A percentile compares a stretch with the other conserved stretches of the same genome.
Conservation (phyloP, 2,329 filamentous ascomycete genomes). For the Fusarium equiseti region DNA sequence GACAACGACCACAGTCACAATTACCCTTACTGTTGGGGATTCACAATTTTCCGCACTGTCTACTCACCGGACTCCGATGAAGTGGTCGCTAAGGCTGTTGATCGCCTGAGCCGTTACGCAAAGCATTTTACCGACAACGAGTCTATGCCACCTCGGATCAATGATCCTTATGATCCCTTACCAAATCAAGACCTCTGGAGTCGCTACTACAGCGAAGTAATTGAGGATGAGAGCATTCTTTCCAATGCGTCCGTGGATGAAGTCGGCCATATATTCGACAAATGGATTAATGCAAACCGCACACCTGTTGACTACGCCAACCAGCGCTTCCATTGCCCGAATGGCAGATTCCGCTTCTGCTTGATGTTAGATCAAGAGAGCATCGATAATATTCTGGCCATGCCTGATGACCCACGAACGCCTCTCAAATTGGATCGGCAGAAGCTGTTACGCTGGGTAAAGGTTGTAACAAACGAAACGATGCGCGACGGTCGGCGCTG, state of each 20-base stretch:
- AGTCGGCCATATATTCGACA: neutral
- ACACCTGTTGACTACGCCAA: slow-evolving; percentile 1
- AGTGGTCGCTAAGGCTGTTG: slow-evolving; percentile 22
- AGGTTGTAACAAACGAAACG: slow-evolving; percentile 30
- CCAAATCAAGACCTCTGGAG: slow-evolving; percentile 36
- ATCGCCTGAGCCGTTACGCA: slow-evolving; percentile 34
- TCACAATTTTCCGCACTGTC: slow-evolving; percentile 41
- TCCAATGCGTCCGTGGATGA: slow-evolving; percentile 23
- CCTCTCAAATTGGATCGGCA: slow-evolving; percentile 5
- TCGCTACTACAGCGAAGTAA: slow-evolving; percentile 36
- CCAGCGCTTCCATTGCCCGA: slow-evolving; percentile 14
- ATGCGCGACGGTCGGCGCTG: slow-evolving; percentile 18
- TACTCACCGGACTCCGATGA: slow-evolving; percentile 38
- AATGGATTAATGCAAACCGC: slow-evolving; percentile 7
- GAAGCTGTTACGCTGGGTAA: slow-evolving; percentile 28
- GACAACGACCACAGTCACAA: slow-evolving; percentile 36
- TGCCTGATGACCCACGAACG: slow-evolving; percentile 32
- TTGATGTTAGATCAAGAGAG: slow-evolving; percentile 42
- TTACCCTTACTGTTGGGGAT: slow-evolving; percentile 44
- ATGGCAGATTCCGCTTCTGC: slow-evolving; percentile 36
- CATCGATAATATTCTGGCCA: slow-evolving; percentile 38
- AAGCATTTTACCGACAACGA: slow-evolving; percentile 20
- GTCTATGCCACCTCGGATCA: slow-evolving; percentile 14
- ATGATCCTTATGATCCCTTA: slow-evolving; percentile 21
- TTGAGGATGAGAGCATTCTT: slow-evolving; percentile 34